Evolutionary conservation across 169 alveolate species (phyloP), one percentile per base, ranked within the genome.

Genomic region (Cryptosporidium bovis): DNA sequence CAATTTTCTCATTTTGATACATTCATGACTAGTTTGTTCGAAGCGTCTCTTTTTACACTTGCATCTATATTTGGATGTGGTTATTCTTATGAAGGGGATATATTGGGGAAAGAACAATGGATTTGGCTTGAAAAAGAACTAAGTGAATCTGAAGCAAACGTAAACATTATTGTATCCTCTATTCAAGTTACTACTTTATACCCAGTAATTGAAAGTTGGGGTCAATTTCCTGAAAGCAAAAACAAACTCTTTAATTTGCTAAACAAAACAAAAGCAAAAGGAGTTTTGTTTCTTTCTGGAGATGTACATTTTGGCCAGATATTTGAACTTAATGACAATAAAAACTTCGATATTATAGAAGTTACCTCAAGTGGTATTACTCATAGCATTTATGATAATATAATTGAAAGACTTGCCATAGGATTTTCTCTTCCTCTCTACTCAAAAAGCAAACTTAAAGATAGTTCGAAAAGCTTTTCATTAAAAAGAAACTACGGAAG

Each of bases 31-130:
- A 77, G 87, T n/a, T 36, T 77, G n/a, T 60, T 77, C 44, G 87
- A 68, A 12, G 87, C 87, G 33, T 77, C 87, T 34, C 48, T 77
- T 40, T 34, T 68, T 0, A 58, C 64, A 27, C 64, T 77, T 62
- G 69, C 77, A 3, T 77, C 87, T 2, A 16, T 60, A 12, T 77
- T 77, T 48, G 87, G 87, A 0, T 77, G 46, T 24, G 87, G 87
- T 24, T 56, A 62, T 60, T 65, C 91, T 40, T 94, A 94, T 85
- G 65, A 65, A 20, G 97, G 96, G 31, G 98, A 95, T 71, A 83
- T 94, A 31, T 66, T 95, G 84, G 98, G 98, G 8, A 93, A 91
- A 51, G 97, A 93, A 51, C 98, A 95, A 82, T 95, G 98, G 98
- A 33, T 69, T 40, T 95, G 98, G 98, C 90, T 95, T 15, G 95